Evolutionary conservation across 768 basidiomycete species (phyloP).

Genomic region (Phaeolepiota aurea): DNA sequence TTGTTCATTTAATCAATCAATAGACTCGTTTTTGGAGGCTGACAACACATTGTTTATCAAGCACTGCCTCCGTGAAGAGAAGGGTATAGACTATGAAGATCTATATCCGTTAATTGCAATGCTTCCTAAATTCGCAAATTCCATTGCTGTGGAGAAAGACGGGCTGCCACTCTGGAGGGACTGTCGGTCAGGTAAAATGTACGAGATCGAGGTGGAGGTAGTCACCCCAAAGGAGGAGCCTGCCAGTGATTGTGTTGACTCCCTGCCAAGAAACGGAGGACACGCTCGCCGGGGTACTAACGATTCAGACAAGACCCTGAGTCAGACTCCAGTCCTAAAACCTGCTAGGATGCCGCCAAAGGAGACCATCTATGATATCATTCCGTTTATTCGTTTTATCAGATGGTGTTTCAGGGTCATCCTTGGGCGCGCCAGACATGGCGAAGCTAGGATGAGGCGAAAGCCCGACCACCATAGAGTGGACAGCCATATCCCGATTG

Average conservation of each 20-base stretch:
- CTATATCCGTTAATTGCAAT: constrained; percentile 53
- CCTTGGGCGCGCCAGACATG: constrained; percentile 7
- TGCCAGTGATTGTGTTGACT: not conserved
- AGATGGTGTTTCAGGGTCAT: constrained; percentile 24
- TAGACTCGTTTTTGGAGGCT: not conserved
- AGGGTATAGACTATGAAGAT: constrained; percentile 57
- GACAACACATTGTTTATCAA: too few species aligned
- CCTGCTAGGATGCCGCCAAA: constrained; percentile 48
- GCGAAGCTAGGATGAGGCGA: constrained; percentile 2
- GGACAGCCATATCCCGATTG: constrained; percentile 46
- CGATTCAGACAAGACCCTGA: constrained; percentile 30
- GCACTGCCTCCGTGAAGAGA: constrained; percentile 52
- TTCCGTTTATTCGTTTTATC: constrained; percentile 42
- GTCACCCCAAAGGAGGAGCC: not conserved
- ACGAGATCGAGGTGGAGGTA: not conserved
- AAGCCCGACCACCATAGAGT: constrained; percentile 14
- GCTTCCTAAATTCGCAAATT: constrained; percentile 42
- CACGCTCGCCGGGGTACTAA: constrained; percentile 12
- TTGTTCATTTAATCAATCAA: constrained; percentile 2
- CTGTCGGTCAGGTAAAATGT: constrained; percentile 7
- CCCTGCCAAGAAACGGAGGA: not conserved
- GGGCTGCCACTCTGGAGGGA: constrained; percentile 46
- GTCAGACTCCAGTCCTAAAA: constrained; percentile 25
- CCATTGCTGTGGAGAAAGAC: constrained; percentile 20
- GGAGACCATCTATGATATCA: constrained; percentile 33